Evolutionary conservation across 805 yeast genomes (phyloP), one percentile per base, ranked within the genome.

Genomic region (Hanseniaspora mollemarum): DNA sequence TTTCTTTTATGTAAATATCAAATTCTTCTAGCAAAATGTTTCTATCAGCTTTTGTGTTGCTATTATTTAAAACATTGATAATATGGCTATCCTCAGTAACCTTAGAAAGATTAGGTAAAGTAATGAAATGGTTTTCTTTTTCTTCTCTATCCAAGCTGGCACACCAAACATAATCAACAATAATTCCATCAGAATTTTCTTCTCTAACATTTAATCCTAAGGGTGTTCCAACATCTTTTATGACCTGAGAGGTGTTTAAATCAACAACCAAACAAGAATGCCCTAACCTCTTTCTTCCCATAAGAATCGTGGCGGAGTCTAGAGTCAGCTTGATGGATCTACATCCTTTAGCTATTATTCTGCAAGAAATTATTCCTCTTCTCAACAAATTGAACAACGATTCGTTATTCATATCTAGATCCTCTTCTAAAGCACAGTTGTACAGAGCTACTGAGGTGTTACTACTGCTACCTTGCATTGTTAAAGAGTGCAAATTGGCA

Each of bases 51-150:
- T 12, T 13, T 18, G 21, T 7, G 12, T n/a, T 13, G 15, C 25
- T 13, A 4, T 10, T 42, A 18, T 51, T 51, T 21, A 44, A 28
- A 25, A 39, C 37, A 16, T 40, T 33, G 9, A 39, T 15, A 16
- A 25, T 32, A 16, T 44, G 29, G 13, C 7, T 26, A 18, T 40
- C 42, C 16, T 44, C 49, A 21, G 40, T 22, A 6, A 37, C 25
- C 29, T 44, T 51, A 37, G 26, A 25, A 8, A 51, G 29, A 24
- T 39, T 44, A 10, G 53, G 53, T 3, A 48, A 8, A 8, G 54
- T 72, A 73, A 28, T 35, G 13, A 32, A 59, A 58, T n/a, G 65
- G 57, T 54, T 21, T 19, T 33, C 13, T 7, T 7, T 35, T 31
- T 3, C 15, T 4, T 63, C 56, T 2, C 22, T 8, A 12, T 25